Evolutionary conservation across 2,329 filamentous ascomycete genomes (phyloP), one percentile per base, ranked within the genome.

Genomic region (Fusarium oxysporum): DNA sequence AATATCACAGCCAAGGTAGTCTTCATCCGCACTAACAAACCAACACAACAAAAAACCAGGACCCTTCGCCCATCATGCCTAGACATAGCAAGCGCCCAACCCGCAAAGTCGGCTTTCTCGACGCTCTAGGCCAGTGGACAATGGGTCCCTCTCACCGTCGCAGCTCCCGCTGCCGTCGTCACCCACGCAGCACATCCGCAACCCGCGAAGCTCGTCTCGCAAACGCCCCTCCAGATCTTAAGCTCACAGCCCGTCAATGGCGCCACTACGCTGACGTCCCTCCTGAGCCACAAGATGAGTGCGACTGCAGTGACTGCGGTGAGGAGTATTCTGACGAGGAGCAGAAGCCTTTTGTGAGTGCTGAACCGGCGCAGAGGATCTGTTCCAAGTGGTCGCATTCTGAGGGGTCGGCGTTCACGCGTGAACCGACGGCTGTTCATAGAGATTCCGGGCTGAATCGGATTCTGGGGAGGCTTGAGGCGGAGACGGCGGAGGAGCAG

Each of bases 351-450:
- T 28, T 21, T 12, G 16, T 41, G 40, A 37, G 23, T 2, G 21
- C 16, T 21, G 38, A 47, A 7, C 37, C 37, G 21, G 33, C n/a
- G 17, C 30, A 38, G 50, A 38, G 19, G 33, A 28, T 67, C 25
- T 28, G 35, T 10, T 70, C 68, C 16, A 55, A 38, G n/a, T 70
- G 68, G 68, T 70, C 68, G 32, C 44, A 70, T 21, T 53, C 68
- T 10, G 19, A 32, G 3, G 51, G 33, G 9, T 47, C 66, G 5
- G 50, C n/a, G 21, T 47, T 37, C 8, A 69, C 66, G 16, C 65
- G 65, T n/a, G n/a, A 17, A 1, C 50, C 47, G 14, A 8, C 8
- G 21, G 14, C 65, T 58, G 25, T 58, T 30, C 19, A 43, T 14
- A 47, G 50, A 50, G 56, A 55, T 9, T 64, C 58, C 2, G 45